These are phyloP conservation scores for Aspergillus eucalypticola DNA, from an alignment of 2,329 filamentous ascomycete genomes.

Conservation along the genomic window DNA sequence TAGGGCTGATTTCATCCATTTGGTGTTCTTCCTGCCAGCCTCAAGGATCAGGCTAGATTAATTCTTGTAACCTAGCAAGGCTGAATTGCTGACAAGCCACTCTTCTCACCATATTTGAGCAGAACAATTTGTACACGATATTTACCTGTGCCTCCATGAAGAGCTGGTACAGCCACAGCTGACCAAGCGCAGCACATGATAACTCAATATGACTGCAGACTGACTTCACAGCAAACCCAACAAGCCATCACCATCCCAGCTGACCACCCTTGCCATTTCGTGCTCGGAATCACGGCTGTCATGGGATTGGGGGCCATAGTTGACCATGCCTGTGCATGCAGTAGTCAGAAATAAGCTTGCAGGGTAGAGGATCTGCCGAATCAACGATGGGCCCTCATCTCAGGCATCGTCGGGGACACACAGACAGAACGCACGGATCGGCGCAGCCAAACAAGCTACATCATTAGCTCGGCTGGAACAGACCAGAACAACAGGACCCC, in stretches of 20 bases:
- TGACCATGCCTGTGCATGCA: not conserved
- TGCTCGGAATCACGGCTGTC: not conserved
- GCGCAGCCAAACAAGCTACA: not conserved
- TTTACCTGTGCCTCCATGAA: too few relatives aligned
- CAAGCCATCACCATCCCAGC: not conserved
- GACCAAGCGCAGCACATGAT: not conserved
- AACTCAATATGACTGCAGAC: not conserved
- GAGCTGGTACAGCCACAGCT: not conserved
- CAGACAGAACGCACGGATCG: not conserved
- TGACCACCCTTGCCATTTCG: not conserved
- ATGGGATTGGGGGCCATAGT: not conserved
- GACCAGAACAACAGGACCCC: not conserved
- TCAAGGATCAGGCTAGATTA: not conserved
- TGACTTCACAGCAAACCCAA: not conserved
- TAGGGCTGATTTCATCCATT: conserved; percentile 1
- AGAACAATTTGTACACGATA: too few relatives aligned
- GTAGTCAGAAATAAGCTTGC: not conserved
- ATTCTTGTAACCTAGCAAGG: not conserved
- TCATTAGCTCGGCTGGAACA: not conserved
- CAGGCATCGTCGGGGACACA: not conserved
- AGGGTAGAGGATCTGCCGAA: not conserved
- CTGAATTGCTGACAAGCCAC: not conserved
- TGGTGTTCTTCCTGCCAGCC: not conserved
- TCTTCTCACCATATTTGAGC: too few relatives aligned
- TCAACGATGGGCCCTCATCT: not conserved